These are phyloP conservation scores for Neurospora sublineolata DNA, from an alignment of 495 filamentous ascomycete genomes.

Conservation along the genomic window DNA sequence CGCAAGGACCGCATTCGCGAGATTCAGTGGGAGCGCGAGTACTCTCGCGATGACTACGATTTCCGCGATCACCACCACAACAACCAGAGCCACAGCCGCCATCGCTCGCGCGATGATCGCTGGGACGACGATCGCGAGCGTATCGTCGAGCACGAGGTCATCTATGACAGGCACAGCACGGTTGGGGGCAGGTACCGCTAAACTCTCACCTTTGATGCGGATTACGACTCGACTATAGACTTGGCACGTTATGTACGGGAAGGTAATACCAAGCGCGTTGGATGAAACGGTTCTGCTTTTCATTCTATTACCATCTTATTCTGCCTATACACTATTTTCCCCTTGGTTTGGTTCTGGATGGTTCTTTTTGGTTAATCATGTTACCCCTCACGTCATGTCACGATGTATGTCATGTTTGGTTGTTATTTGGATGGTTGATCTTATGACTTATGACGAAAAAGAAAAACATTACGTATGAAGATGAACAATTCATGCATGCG, in stretches of 20 bases:
- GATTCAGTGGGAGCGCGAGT: conserved; percentile 68
- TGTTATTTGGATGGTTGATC: background rate
- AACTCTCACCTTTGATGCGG: background rate
- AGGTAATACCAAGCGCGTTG: background rate
- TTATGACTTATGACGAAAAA: background rate
- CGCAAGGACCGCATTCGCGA: conserved; percentile 69
- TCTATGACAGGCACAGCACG: conserved; percentile 32
- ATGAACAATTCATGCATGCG: background rate
- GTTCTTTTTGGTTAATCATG: background rate
- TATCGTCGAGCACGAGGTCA: conserved; percentile 45
- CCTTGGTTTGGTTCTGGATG: background rate
- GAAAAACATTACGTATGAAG: background rate
- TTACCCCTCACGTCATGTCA: background rate
- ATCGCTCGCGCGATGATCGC: conserved; percentile 21
- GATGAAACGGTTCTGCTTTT: background rate
- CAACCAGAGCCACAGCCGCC: conserved; percentile 19
- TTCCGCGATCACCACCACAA: conserved; percentile 33
- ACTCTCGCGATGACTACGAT: conserved; percentile 49
- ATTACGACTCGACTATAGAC: background rate
- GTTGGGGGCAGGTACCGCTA: conserved; percentile 21
- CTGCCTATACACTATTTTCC: background rate
- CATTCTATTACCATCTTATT: background rate
- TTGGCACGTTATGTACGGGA: background rate
- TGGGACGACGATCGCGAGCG: conserved; percentile 48
- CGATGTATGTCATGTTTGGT: background rate